Evolutionary conservation across 2,329 filamentous ascomycete genomes (phyloP).

Genomic region (Fusarium cicatricum): DNA sequence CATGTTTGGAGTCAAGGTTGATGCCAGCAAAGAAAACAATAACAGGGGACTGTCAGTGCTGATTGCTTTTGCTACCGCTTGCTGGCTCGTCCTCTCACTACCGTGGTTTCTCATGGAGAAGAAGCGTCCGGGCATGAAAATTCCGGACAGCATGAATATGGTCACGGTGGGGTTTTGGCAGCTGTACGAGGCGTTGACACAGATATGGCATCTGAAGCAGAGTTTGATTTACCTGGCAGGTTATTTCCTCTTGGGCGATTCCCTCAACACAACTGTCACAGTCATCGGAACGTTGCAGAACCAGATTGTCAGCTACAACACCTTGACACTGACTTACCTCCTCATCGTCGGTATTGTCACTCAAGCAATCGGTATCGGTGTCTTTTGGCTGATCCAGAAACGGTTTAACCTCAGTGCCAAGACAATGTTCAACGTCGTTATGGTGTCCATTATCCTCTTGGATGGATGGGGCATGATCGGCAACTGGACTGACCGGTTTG

Average conservation of each 20-base stretch:
- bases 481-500: conserved; percentile 55
- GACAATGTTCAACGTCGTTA: conserved; percentile 73
- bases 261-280: conserved; percentile 74
- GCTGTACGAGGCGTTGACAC: conserved; percentile 62
- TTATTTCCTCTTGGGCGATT: conserved; percentile 75
- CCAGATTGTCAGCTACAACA: conserved; percentile 70
- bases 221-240: conserved; percentile 71
- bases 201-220: conserved; percentile 72
- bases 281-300: conserved; percentile 73
- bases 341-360: conserved; percentile 71
- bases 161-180: conserved; percentile 70
- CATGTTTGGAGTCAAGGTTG: conserved; percentile 67
- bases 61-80: conserved; percentile 70
- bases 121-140: conserved; percentile 62
- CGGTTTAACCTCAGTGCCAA: conserved; percentile 68
- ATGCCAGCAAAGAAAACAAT: conserved; percentile 66
- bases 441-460: conserved; percentile 67
- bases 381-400: conserved; percentile 69
- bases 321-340: conserved; percentile 70
- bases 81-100: conserved; percentile 69
- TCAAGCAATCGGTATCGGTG: conserved; percentile 68
- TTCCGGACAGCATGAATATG: conserved; percentile 53
- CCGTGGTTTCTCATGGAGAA: conserved; percentile 75
- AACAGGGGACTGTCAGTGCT: conserved; percentile 72
- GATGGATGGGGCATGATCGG: conserved; percentile 59